These are phyloP conservation scores for Phyllosticta paracitricarpa DNA, from an alignment of 2,329 filamentous ascomycete species.

Conservation along the genomic window DNA sequence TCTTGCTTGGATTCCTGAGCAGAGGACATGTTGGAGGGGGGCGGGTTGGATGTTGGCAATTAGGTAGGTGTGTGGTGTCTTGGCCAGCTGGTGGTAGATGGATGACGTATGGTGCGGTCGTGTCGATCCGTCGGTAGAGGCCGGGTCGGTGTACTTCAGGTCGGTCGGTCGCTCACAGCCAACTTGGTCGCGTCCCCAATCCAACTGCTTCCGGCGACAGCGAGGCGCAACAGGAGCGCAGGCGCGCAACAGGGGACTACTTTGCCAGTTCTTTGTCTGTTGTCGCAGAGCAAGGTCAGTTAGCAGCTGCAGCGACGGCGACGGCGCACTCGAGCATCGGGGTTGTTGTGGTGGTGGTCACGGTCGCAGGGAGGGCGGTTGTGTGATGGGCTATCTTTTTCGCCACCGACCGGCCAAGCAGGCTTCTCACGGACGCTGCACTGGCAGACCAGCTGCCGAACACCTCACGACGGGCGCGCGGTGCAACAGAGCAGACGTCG, in stretches of 20 bases:
- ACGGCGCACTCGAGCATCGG: not conserved
- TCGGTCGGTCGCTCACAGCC: slow-evolving; percentile 14
- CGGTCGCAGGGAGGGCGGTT: slow-evolving; percentile 8
- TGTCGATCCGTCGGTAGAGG: slow-evolving; percentile 15
- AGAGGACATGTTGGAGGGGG: slow-evolving; percentile 28
- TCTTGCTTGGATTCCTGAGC: slow-evolving; percentile 27
- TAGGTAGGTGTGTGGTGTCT: slow-evolving; percentile 15
- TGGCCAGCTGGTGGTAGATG: slow-evolving; percentile 23
- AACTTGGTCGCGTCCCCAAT: slow-evolving; percentile 12
- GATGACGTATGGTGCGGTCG: slow-evolving; percentile 24
- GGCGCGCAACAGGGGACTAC: not conserved
- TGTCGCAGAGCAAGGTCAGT: slow-evolving; percentile 6
- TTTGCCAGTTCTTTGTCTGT: slow-evolving; percentile 7
- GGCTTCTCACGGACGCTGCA: not conserved
- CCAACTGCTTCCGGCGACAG: slow-evolving; percentile 15
- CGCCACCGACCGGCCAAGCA: slow-evolving; percentile 6
- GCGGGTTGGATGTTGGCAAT: slow-evolving; percentile 18
- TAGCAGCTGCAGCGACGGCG: not conserved
- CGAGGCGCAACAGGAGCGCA: not conserved
- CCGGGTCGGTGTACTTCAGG: slow-evolving; percentile 4
- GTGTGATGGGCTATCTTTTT: slow-evolving; percentile 8
- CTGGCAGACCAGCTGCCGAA: not conserved
- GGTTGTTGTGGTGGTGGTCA: not conserved
- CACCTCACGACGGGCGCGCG: not conserved
- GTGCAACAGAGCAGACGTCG: not conserved